Conservation (phyloP, 2,329 filamentous ascomycete species). For the Waltergamsia citrina region DNA sequence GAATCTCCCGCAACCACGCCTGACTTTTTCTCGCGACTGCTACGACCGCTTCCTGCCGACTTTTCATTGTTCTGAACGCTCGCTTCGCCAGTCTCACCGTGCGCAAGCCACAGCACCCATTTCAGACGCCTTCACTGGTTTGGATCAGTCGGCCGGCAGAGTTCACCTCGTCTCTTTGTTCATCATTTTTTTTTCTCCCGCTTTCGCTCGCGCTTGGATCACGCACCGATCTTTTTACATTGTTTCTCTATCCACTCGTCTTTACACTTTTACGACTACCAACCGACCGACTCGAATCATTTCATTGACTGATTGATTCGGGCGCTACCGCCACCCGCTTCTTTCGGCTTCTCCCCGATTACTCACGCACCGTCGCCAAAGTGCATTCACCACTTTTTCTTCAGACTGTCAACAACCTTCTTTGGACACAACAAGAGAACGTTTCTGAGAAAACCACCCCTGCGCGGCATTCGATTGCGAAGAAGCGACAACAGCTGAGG, state of each 20-base stretch:
- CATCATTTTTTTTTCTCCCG: too few species aligned
- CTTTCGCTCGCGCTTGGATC: too few species aligned
- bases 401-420: conserved; percentile 37
- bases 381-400: conserved; percentile 66
- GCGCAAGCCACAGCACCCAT: too few species aligned
- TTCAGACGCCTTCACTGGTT: conserved; percentile 59
- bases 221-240: too few species aligned
- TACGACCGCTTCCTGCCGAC: conserved; percentile 23
- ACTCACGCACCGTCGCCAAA: conserved; percentile 35
- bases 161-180: conserved; percentile 4
- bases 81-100: too few species aligned
- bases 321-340: neutral
- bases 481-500: conserved; percentile 22
- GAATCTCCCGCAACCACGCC: neutral
- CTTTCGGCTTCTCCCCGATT: neutral
- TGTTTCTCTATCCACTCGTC: neutral
- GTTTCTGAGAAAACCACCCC: conserved; percentile 8
- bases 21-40: conserved; percentile 9
- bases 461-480: conserved; percentile 15
- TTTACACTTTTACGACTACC: neutral
- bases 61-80: conserved; percentile 26
- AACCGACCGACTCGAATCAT: neutral
- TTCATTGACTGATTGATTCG: too few species aligned
- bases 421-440: conserved; percentile 24
- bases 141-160: conserved; percentile 27